These are phyloP conservation scores for Selenicereus undatus DNA, from an alignment of 148 eudicot species.

Conservation along the genomic window DNA sequence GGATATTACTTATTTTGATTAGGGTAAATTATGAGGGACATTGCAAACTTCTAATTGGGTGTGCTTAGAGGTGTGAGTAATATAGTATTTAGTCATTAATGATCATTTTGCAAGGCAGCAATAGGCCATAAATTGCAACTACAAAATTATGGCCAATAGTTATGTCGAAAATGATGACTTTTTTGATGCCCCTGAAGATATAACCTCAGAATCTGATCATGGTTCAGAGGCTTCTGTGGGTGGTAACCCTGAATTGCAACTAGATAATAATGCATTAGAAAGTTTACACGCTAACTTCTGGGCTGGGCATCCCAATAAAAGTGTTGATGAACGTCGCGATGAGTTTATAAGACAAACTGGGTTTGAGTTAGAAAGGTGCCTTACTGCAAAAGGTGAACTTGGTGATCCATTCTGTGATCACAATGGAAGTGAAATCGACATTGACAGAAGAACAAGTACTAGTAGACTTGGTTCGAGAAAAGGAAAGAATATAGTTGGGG, in stretches of 20 bases:
- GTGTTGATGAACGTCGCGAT: slow-evolving; percentile 58
- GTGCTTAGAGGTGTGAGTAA: no score
- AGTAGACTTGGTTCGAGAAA: no score
- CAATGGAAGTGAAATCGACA: slow-evolving; percentile 13
- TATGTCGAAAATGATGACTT: slow-evolving; percentile 35
- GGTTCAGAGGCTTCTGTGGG: slow-evolving; percentile 43
- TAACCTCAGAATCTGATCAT: slow-evolving; percentile 42
- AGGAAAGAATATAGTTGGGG: slow-evolving; percentile 18
- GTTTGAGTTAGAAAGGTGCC: slow-evolving; percentile 34
- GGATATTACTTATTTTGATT: neutral
- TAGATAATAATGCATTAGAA: slow-evolving; percentile 13
- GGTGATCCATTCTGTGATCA: slow-evolving; percentile 19
- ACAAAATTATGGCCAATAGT: slow-evolving; percentile 13
- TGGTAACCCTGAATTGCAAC: slow-evolving; percentile 22
- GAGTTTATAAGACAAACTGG: slow-evolving; percentile 55
- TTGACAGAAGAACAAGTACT: slow-evolving; percentile 5
- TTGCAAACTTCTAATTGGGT: neutral
- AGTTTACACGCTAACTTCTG: slow-evolving; percentile 54
- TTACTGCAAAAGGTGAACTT: slow-evolving; percentile 33
- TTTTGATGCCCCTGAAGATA: slow-evolving; percentile 56
- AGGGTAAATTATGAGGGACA: slow-evolving; percentile 2
- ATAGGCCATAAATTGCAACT: neutral
- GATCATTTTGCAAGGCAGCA: neutral
- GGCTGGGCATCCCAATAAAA: slow-evolving; percentile 40
- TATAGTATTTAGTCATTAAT: neutral